These are phyloP conservation scores for Lentinula sp. DNA, from an alignment of 768 basidiomycete genomes.

Conservation along the genomic window DNA sequence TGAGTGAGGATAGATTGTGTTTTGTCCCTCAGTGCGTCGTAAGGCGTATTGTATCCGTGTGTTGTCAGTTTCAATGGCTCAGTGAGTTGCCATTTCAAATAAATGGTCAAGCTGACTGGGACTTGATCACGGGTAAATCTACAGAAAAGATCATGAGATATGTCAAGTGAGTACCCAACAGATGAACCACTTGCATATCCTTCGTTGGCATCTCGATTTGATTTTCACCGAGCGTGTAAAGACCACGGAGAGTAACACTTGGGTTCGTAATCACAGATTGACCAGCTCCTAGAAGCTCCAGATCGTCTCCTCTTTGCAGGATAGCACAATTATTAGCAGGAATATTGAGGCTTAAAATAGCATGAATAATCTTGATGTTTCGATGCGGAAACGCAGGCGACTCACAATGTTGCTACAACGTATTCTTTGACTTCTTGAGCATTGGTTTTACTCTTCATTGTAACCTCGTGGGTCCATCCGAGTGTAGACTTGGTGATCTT, in stretches of 20 bases:
- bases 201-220: constrained; percentile 86
- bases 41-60: constrained; percentile 82
- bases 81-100: constrained; percentile 67
- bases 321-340: constrained; percentile 87
- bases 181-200: constrained; percentile 50
- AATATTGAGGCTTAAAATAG: constrained; percentile 55
- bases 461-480: constrained; percentile 76
- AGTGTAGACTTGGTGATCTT: constrained; percentile 53
- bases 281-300: constrained; percentile 73
- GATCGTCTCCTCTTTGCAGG: constrained; percentile 74
- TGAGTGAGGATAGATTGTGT: constrained; percentile 84
- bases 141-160: background rate
- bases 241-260: constrained; percentile 71
- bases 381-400: constrained; percentile 5
- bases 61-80: constrained; percentile 62
- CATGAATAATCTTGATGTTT: background rate
- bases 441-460: constrained; percentile 59
- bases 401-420: constrained; percentile 74
- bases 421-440: constrained; percentile 48
- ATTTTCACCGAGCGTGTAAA: constrained; percentile 79
- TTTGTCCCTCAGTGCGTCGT: constrained; percentile 68
- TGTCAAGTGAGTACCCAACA: background rate
- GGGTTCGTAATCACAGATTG: constrained; percentile 84
- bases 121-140: constrained; percentile 86
- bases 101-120: constrained; percentile 77